Evolutionary conservation across 495 filamentous ascomycete genomes (phyloP), one percentile per base, ranked within the genome.

Genomic region (Xylaria castorea): DNA sequence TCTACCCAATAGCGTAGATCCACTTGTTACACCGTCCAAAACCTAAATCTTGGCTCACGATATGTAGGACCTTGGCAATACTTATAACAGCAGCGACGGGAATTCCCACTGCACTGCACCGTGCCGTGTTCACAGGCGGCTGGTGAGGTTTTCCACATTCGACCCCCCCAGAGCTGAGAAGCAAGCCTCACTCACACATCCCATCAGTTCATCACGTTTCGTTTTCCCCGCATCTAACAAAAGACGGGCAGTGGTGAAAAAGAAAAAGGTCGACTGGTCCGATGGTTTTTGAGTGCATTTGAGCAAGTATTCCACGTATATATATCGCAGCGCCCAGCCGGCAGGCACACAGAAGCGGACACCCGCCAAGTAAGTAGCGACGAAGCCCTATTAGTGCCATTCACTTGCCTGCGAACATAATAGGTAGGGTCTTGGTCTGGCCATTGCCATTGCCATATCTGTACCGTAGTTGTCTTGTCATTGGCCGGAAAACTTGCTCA

Each of bases 401-500:
- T n/a, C 46, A 50, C 46, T 22, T 51, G 51, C 25, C 11, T 14
- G 51, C 22, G 55, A 60, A 8, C 27, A 42, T 9, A 42, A 42
- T n/a, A n/a, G n/a, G 46, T 18, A 50, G 65, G 5, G 57, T 11
- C 18, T 25, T 18, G 8, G 60, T 20, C 34, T 14, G 11, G 30
- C n/a, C n/a, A n/a, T n/a, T n/a, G 38, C 32, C 65, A 66, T 68
- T 53, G 51, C 64, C 46, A 50, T 6, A 55, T 70, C 38, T 42
- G 53, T 61, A 18, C n/a, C 22, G 50, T 18, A 7, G 38, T 36
- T 14, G 38, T 34, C 60, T 2, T 67, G 1, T 65, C 64, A 67
- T 76, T 67, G 62, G 71, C 53, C 42, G 68, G 64, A 73, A 50
- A 78, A 76, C 71, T 72, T 78, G 74, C 74, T 78, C 74, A 66